Conservation (phyloP, 306 rosid species). For the Medicago lupulina region DNA sequence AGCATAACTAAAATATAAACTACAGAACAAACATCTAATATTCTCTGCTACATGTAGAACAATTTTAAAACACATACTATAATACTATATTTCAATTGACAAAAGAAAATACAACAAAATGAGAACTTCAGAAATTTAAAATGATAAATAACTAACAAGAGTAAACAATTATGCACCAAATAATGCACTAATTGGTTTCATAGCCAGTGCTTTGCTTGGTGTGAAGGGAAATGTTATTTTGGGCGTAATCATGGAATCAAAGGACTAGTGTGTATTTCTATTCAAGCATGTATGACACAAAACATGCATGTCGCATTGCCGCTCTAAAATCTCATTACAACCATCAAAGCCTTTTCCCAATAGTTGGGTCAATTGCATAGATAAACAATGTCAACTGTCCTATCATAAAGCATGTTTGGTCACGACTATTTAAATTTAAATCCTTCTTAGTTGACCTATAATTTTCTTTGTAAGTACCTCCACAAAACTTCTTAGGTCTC, state of each 20-base stretch:
- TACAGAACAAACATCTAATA: slow-evolving; percentile 2
- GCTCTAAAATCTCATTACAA: neutral
- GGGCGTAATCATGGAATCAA: too few species aligned
- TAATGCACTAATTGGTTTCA: neutral
- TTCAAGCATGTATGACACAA: neutral
- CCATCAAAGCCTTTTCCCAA: neutral
- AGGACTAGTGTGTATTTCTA: neutral
- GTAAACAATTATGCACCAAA: neutral
- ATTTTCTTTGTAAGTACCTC: neutral
- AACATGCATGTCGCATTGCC: neutral
- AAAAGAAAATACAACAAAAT: neutral
- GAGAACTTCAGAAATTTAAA: neutral
- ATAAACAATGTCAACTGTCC: slow-evolving; percentile 5
- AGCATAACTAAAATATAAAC: neutral
- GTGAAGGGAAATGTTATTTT: too few species aligned
- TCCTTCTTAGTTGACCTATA: neutral
- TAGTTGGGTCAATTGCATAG: slow-evolving; percentile 6
- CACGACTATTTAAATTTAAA: neutral
- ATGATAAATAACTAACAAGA: neutral
- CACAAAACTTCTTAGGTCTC: neutral
- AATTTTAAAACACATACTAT: neutral
- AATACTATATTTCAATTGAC: slow-evolving; percentile 5
- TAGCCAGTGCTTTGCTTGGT: neutral
- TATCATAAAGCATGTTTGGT: neutral
- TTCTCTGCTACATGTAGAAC: slow-evolving; percentile 21